Percentiles rank a stretch among this genome's conserved stretches.
These are phyloP conservation scores for Cytospora piceae DNA, from an alignment of 2,329 filamentous ascomycete genomes.

Conservation along the genomic window DNA sequence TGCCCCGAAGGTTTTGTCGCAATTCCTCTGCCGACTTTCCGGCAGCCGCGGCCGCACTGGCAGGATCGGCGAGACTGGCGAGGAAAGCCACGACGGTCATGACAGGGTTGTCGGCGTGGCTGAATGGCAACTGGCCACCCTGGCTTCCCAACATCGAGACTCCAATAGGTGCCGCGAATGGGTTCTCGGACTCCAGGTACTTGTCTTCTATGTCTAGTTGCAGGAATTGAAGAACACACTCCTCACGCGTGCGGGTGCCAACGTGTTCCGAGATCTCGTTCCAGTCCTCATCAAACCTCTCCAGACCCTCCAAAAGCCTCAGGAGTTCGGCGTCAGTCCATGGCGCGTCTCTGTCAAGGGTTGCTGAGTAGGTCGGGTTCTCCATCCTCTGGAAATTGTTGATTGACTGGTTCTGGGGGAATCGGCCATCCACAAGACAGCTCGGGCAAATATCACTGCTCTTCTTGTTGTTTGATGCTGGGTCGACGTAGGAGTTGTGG, in stretches of 20 bases:
- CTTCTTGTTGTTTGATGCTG: constrained; percentile 58
- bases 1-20: constrained; percentile 76
- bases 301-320: constrained; percentile 86
- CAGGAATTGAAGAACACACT: constrained; percentile 95
- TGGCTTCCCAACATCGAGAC: constrained; percentile 71
- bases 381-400: constrained; percentile 88
- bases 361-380: constrained; percentile 78
- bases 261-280: constrained; percentile 90
- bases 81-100: constrained; percentile 96
- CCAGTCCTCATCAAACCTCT: constrained; percentile 96
- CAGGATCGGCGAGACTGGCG: constrained; percentile 86
- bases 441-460: constrained; percentile 91
- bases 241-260: constrained; percentile 86
- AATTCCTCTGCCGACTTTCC: constrained; percentile 87
- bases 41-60: constrained; percentile 86
- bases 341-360: constrained; percentile 81
- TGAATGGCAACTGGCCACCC: constrained; percentile 84
- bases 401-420: constrained; percentile 77
- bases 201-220: constrained; percentile 98
- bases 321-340: constrained; percentile 92
- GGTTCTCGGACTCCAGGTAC: constrained; percentile 80
- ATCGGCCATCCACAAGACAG: constrained; percentile 83
- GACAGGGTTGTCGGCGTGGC: constrained; percentile 91
- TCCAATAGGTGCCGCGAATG: constrained; percentile 57
- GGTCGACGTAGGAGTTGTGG: constrained; percentile 58